A percentile compares a stretch with the other conserved stretches of the same genome.
These are phyloP conservation scores for Podospora comata DNA, from an alignment of 495 filamentous ascomycete genomes.

Conservation along the genomic window DNA sequence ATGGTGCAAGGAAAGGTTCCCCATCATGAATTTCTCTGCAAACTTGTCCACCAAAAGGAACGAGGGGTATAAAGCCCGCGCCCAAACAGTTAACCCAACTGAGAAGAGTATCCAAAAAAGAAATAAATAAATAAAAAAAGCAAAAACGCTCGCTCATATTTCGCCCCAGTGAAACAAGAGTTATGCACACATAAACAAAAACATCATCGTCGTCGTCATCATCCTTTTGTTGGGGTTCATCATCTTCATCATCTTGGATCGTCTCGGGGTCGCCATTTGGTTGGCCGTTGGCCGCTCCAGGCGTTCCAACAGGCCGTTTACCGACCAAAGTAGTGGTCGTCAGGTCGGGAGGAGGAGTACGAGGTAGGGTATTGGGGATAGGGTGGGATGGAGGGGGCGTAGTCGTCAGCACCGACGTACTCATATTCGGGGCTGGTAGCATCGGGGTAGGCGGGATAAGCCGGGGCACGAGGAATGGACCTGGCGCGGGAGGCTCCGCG, in stretches of 20 bases:
- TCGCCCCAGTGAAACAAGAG: slow-evolving; percentile 18
- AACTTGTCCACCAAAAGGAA: not conserved
- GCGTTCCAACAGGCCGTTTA: not conserved
- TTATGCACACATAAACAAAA: not conserved
- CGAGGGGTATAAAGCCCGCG: not conserved
- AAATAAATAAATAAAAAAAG: slow-evolving; percentile 16
- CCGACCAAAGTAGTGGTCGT: slow-evolving; percentile 11
- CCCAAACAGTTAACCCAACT: slow-evolving; percentile 3
- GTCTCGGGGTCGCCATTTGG: not conserved
- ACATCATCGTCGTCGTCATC: slow-evolving; percentile 22
- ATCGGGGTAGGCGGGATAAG: slow-evolving; percentile 16
- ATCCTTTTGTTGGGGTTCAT: slow-evolving; percentile 11
- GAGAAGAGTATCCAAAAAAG: not conserved
- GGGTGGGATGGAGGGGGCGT: slow-evolving; percentile 11
- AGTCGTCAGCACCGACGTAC: not conserved
- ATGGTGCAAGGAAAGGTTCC: not conserved
- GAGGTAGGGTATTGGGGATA: slow-evolving; percentile 19
- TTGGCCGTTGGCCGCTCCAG: not conserved
- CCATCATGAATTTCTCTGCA: not conserved
- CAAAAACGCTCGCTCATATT: slow-evolving; percentile 25
- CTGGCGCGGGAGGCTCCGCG: slow-evolving; percentile 43
- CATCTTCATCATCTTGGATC: slow-evolving; percentile 2
- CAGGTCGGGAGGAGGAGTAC: slow-evolving; percentile 14
- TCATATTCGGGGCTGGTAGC: slow-evolving; percentile 20
- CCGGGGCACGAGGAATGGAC: slow-evolving; percentile 39